Conservation (phyloP, 2,329 filamentous ascomycete species). For the Xylaria sp. region DNA sequence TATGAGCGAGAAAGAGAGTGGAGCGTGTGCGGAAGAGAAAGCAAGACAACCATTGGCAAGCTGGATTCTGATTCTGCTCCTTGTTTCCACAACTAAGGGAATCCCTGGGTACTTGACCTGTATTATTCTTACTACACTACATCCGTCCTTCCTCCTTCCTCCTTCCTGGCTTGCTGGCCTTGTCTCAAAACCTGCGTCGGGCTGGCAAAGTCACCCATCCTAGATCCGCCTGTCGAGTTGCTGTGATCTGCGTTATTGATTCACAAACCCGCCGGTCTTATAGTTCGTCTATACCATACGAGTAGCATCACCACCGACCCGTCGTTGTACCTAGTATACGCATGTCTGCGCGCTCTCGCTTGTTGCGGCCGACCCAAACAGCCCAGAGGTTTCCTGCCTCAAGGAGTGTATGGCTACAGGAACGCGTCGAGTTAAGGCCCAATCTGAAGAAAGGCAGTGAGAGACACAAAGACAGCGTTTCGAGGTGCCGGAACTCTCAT, state of each 20-base stretch:
- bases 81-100: slow-evolving; percentile 20
- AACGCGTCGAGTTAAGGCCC: slow-evolving; percentile 36
- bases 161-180: slow-evolving; percentile 34
- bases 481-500: slow-evolving; percentile 21
- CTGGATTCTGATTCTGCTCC: slow-evolving; percentile 17
- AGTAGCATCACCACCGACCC: slow-evolving; percentile 12
- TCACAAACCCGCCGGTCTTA: slow-evolving; percentile 26
- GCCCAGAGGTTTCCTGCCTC: slow-evolving; percentile 28
- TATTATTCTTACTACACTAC: slow-evolving; percentile 3
- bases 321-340: slow-evolving; percentile 10
- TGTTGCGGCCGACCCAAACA: slow-evolving; percentile 36
- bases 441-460: slow-evolving; percentile 31
- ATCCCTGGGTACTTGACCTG: slow-evolving; percentile 13
- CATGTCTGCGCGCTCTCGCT: slow-evolving; percentile 25
- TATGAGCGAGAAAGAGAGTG: slow-evolving; percentile 1
- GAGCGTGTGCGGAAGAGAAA: background rate
- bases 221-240: slow-evolving; percentile 35
- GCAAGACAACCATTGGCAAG: slow-evolving; percentile 7
- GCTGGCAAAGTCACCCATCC: slow-evolving; percentile 34
- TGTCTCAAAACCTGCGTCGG: slow-evolving; percentile 39
- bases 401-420: slow-evolving; percentile 24
- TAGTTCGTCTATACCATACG: slow-evolving; percentile 23
- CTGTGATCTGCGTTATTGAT: slow-evolving; percentile 36
- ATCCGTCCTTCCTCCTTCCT: slow-evolving; percentile 23
- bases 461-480: slow-evolving; percentile 34